Conservation (phyloP, 768 basidiomycete species). For the Hericium alpestre region DNA sequence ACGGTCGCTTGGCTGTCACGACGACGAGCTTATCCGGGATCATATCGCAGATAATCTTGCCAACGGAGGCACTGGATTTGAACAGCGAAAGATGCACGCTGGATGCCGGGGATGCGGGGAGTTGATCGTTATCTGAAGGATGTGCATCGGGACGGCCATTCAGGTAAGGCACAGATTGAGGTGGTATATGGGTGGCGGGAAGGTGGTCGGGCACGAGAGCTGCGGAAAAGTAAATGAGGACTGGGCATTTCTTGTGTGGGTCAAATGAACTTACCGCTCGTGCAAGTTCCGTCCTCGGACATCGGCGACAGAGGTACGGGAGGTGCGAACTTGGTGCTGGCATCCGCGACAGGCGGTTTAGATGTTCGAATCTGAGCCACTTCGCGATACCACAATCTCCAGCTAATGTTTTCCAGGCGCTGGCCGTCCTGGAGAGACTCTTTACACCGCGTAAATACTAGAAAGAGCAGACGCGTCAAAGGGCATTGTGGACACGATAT, state of each 20-base stretch:
- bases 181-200: neutral
- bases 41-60: conserved; percentile 49
- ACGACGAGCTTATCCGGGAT: conserved; percentile 32
- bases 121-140: neutral
- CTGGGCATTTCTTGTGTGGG: neutral
- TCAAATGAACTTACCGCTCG: too few relatives aligned
- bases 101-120: conserved; percentile 5
- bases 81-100: neutral
- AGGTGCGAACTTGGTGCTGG: conserved; percentile 7
- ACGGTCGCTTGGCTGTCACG: conserved; percentile 14
- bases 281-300: conserved; percentile 5
- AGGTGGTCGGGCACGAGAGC: neutral
- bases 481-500: neutral
- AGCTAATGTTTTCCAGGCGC: conserved; percentile 78
- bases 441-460: conserved; percentile 83
- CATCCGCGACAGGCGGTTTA: conserved; percentile 20
- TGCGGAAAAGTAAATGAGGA: too few relatives aligned
- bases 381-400: conserved; percentile 75
- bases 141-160: neutral
- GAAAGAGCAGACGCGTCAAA: neutral
- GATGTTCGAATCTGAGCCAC: conserved; percentile 30
- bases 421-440: conserved; percentile 69
- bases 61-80: conserved; percentile 24
- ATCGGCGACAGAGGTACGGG: conserved; percentile 9
- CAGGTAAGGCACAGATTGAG: neutral